Percentiles rank a stretch among this genome's conserved stretches.
Evolutionary conservation across 1,139 yeast genomes (phyloP).

Genomic region (Geotrichum europaeum): DNA sequence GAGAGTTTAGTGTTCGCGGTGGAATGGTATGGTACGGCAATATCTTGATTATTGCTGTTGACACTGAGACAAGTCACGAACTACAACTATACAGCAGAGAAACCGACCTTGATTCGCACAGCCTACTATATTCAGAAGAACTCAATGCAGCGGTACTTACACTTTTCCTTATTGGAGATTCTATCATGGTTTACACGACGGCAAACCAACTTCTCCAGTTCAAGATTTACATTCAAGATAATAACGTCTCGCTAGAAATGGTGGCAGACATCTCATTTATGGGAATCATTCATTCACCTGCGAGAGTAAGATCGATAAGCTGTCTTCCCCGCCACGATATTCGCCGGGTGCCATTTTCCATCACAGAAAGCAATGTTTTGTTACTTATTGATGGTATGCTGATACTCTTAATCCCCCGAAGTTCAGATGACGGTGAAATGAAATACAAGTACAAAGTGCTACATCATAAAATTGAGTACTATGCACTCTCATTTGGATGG

Average conservation of each 20-base stretch:
- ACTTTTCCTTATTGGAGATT: conserved; percentile 28
- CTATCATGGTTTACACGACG: conserved; percentile 33
- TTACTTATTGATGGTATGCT: conserved; percentile 36
- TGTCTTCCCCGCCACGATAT: conserved; percentile 20
- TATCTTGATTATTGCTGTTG: conserved; percentile 35
- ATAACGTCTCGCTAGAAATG: conserved; percentile 24
- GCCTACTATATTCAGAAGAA: conserved; percentile 25
- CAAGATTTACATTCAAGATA: conserved; percentile 18
- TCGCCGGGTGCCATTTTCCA: conserved; percentile 4
- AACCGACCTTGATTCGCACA: conserved; percentile 30
- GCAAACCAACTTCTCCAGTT: conserved; percentile 32
- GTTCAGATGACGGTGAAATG: conserved; percentile 15
- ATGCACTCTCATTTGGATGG: conserved; percentile 22
- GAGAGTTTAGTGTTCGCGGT: conserved; percentile 38
- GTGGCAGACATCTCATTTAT: conserved; percentile 31
- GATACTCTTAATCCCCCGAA: conserved; percentile 24
- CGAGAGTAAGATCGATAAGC: conserved; percentile 32
- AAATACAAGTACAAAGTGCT: conserved; percentile 24
- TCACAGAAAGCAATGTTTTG: conserved; percentile 25
- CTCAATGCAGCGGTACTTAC: conserved; percentile 30
- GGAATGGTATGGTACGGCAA: conserved; percentile 42
- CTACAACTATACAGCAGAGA: conserved; percentile 37
- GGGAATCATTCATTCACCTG: conserved; percentile 35
- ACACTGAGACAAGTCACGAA: conserved; percentile 30
- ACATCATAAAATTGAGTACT: conserved; percentile 30